Base-by-base conservation (phyloP, 495 filamentous ascomycete genomes). In the Lepraria neglecta region DNA sequence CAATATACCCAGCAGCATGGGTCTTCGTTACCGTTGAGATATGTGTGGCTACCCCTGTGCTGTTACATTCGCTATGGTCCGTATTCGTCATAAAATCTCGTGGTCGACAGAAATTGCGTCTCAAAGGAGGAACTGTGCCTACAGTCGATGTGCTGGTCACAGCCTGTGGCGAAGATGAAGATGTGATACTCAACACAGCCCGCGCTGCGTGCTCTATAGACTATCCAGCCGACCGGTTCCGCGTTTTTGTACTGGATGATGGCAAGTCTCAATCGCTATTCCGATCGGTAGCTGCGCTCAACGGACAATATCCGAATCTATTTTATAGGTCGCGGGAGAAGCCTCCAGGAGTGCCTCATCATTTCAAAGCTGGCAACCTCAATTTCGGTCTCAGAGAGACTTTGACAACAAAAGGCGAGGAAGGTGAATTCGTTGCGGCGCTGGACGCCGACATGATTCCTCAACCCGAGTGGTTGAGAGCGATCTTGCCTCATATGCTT, bases 371-470 rank as follows among this genome's bases (percentile, higher is more conserved):
- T 6, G 81, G 81, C 45, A 84, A 83, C 55, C 69, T 84, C 24
- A 78, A 77, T 61, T 75, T 74, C 59, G 80, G 76, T 35, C 67
- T 81, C 7, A 71, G 74, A 6, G 69, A 76, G 38, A 67, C 71
- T 17, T 65, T 64, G 0, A 59, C 42, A 1, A 57, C 80, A 28
- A 65, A 69, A 0, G 76, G 76, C 10, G 78, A 77, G 9, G 67
- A 75, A 15, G 69, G 70, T 28, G 70, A 82, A 56, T 81, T 72
- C 64, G 73, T 82, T 62, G 79, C 79, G 11, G 75, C 75, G 15
- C 66, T 82, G 53, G 80, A 83, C 65, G 79, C 77, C 19, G 80
- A 83, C 63, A 82, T 83, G 80, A 83, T 83, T 64, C 78, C 80
- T 19, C 75, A 79, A 58, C 69, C 68, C 52, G 69, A 77, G n/a